Evolutionary conservation across 2,329 filamentous ascomycete genomes (phyloP).

Genomic region (Aspergillus piperis): DNA sequence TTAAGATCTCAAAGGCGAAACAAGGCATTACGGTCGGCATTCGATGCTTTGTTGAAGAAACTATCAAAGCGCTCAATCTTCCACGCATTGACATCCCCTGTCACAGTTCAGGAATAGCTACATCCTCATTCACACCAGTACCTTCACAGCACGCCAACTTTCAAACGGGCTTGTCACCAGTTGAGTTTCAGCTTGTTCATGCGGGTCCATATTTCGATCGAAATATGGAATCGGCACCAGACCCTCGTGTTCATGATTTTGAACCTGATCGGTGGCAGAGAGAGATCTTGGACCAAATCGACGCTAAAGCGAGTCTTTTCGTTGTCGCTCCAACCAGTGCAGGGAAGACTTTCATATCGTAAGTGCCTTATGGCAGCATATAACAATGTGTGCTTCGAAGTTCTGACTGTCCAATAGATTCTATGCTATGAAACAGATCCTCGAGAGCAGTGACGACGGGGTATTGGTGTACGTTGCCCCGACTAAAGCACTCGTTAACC

Average conservation of each 20-base stretch:
- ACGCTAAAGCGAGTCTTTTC: slow-evolving; percentile 68
- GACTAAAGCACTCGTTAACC: slow-evolving; percentile 79
- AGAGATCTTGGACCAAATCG: slow-evolving; percentile 71
- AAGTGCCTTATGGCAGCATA: slow-evolving; percentile 12
- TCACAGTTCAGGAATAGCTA: slow-evolving; percentile 12
- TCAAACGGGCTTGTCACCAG: slow-evolving; percentile 46
- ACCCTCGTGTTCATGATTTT: slow-evolving; percentile 67
- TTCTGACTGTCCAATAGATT: slow-evolving; percentile 48
- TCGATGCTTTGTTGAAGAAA: slow-evolving; percentile 33
- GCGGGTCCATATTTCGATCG: slow-evolving; percentile 74
- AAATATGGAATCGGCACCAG: slow-evolving; percentile 68
- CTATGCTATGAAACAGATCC: slow-evolving; percentile 77
- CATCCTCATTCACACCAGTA: slow-evolving; percentile 27
- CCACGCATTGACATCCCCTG: slow-evolving; percentile 22
- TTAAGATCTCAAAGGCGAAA: slow-evolving; percentile 36
- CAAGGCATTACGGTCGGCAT: slow-evolving; percentile 47
- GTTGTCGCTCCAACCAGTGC: slow-evolving; percentile 77
- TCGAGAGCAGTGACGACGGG: slow-evolving; percentile 67
- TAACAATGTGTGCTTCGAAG: too few relatives aligned
- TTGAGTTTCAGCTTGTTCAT: slow-evolving; percentile 67
- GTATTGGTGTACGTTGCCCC: slow-evolving; percentile 78
- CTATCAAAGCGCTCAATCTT: slow-evolving; percentile 36
- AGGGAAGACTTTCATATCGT: slow-evolving; percentile 76
- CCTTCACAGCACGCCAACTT: slow-evolving; percentile 11
- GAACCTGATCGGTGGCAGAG: slow-evolving; percentile 76